Evolutionary conservation across 2,329 filamentous ascomycete genomes (phyloP), one percentile per base, ranked within the genome.

Genomic region (Fusarium sp.): DNA sequence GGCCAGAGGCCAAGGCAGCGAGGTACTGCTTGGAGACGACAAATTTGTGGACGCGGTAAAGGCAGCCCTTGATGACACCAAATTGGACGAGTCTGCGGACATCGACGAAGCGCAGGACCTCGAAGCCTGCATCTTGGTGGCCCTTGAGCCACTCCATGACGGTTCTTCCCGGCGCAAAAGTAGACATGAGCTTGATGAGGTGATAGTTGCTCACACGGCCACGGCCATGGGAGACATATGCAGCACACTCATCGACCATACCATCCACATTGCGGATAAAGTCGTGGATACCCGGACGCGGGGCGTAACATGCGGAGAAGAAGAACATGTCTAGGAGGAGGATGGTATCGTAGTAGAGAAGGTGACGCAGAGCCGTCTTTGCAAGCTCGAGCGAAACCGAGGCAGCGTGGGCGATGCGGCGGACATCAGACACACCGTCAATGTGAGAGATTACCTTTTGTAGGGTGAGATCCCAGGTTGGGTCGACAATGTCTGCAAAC

Each of bases 271-370:
- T 94, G 48, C 90, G 88, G 35, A 97, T 88, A 78, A 99, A 97
- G 71, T 92, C 90, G 71, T 92, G 90, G 67, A 99, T 92, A 41
- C 94, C 92, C 0, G 92, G 88, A 1, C 90, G 94, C 0, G 93
- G 92, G 0, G 95, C 95, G 80, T 99, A 99, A 78, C 97, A 96
- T 48, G 94, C 94, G 35, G 92, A 89, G 81, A 98, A 99, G 82
- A 97, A 95, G 86, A 98, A 98, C 77, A 98, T 94, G 84, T 99
- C 97, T 13, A 98, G 90, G 63, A 98, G 89, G 29, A 98, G 88
- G 39, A 98, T 90, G 78, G 95, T 96, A 80, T 96, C 94, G 83
- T 98, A 98, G 86, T 97, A 97, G 29, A 98, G 88, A 11, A 99
- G 88, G 81, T 98, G 96, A 72, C 94, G 92, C 67, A 98, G 89